Conservation (phyloP, 805 yeast species). For the Candida wancherniae region DNA sequence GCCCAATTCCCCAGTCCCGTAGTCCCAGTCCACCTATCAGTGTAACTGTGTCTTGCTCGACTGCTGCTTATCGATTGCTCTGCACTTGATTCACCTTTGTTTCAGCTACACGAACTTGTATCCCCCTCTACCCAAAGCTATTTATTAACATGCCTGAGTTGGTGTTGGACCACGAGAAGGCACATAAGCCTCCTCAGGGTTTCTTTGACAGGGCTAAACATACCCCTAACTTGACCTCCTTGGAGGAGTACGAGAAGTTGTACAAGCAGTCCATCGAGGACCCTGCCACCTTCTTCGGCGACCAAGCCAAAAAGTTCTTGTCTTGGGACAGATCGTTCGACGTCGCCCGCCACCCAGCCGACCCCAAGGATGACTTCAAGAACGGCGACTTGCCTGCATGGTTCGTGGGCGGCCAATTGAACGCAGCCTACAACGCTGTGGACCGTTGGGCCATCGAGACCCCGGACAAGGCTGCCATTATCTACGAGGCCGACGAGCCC, state of each 20-base stretch:
- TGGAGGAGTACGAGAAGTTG: slow-evolving; percentile 29
- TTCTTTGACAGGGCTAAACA: slow-evolving; percentile 14
- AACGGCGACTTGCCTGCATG: slow-evolving; percentile 76
- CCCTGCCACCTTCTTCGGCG: slow-evolving; percentile 79
- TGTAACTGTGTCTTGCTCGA: too few relatives aligned
- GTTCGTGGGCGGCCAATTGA: slow-evolving; percentile 90
- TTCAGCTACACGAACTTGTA: too few relatives aligned
- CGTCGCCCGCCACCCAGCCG: slow-evolving; percentile 53
- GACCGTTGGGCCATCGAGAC: slow-evolving; percentile 89
- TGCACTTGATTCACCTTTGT: too few relatives aligned
- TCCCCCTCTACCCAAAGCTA: too few relatives aligned
- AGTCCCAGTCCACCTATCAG: too few relatives aligned
- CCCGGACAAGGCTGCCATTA: slow-evolving; percentile 79
- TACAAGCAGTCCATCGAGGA: slow-evolving; percentile 72
- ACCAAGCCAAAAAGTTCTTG: slow-evolving; percentile 65
- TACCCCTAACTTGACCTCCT: slow-evolving; percentile 14
- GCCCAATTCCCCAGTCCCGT: too few relatives aligned
- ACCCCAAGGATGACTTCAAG: slow-evolving; percentile 47
- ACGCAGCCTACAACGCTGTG: slow-evolving; percentile 90
- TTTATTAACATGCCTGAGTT: slow-evolving; percentile 17
- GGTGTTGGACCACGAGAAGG: slow-evolving; percentile 19
- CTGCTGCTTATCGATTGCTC: too few relatives aligned
- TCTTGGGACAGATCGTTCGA: slow-evolving; percentile 78
- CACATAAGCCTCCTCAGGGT: slow-evolving; percentile 18
- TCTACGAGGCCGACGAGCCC: slow-evolving; percentile 94